These are phyloP conservation scores for Phytophthora fragariaefolia DNA, from an alignment of 352 stramenopile species.

Conservation along the genomic window DNA sequence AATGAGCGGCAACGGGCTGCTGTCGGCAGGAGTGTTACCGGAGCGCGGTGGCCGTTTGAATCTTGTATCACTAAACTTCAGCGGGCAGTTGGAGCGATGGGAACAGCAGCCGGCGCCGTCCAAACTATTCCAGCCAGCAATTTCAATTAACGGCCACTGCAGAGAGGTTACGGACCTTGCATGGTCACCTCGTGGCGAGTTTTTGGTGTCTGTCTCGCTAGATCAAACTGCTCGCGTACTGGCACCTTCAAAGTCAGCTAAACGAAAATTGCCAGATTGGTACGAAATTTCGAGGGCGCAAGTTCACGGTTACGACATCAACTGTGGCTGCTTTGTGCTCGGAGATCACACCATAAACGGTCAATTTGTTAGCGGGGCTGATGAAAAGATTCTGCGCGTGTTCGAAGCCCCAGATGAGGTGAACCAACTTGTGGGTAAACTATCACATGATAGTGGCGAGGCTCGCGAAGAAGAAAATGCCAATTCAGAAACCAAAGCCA, in stretches of 20 bases:
- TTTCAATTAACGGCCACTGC: constrained; percentile 65
- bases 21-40: constrained; percentile 51
- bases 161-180: constrained; percentile 66
- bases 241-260: constrained; percentile 23
- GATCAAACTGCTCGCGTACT: constrained; percentile 77
- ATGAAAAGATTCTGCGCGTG: constrained; percentile 86
- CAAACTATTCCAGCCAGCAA: constrained; percentile 57
- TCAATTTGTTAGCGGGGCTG: constrained; percentile 76
- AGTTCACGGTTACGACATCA: constrained; percentile 86
- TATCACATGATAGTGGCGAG: background rate
- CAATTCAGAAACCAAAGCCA: background rate
- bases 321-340: constrained; percentile 68
- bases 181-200: constrained; percentile 66
- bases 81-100: constrained; percentile 75
- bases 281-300: constrained; percentile 79
- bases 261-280: constrained; percentile 31
- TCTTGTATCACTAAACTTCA: constrained; percentile 66
- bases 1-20: constrained; percentile 59
- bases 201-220: constrained; percentile 75
- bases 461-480: too few species aligned
- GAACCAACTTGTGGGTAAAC: constrained; percentile 37
- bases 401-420: constrained; percentile 72
- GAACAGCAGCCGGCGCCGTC: constrained; percentile 54
- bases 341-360: constrained; percentile 31
- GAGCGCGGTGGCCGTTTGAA: constrained; percentile 41